phyloP scores from a whole-genome alignment of 2,329 filamentous ascomycete genomes.

The Alternaria metachromatica region DNA sequence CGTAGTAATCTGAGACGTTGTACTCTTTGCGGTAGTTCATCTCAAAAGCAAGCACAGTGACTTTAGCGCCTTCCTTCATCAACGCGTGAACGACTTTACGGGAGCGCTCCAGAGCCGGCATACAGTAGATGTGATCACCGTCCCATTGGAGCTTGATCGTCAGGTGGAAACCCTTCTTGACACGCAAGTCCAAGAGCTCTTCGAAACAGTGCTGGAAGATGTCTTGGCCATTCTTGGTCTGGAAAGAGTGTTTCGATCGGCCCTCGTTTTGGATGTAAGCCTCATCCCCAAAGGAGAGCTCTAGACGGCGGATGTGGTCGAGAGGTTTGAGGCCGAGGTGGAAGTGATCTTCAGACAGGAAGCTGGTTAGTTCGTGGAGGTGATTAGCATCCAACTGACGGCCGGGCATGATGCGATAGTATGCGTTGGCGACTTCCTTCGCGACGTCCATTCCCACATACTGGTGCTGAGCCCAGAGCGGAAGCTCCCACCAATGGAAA shows the following conservation, averaged over 20 bases:
- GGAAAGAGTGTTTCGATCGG: neutral
- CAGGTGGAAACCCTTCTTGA: neutral
- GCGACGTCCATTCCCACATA: neutral
- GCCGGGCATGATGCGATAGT: neutral
- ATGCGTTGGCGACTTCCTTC: neutral
- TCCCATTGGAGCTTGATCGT: neutral
- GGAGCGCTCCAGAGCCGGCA: neutral
- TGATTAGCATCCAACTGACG: neutral
- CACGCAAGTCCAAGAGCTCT: neutral
- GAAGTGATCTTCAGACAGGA: neutral
- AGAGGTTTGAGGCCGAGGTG: neutral
- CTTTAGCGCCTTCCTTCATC: neutral
- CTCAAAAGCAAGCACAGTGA: neutral
- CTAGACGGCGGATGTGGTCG: neutral
- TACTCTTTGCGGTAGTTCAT: neutral
- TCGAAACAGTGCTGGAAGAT: neutral
- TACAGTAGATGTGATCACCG: neutral
- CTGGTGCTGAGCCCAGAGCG: neutral
- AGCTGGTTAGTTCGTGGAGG: neutral
- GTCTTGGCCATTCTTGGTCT: neutral
- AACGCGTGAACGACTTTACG: neutral
- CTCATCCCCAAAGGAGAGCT: fast-evolving
- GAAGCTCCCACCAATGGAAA: neutral
- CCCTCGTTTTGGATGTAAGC: neutral
- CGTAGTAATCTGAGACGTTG: neutral